Evolutionary conservation across 2,329 filamentous ascomycete genomes (phyloP).

Genomic region (Coniella lustricola): DNA sequence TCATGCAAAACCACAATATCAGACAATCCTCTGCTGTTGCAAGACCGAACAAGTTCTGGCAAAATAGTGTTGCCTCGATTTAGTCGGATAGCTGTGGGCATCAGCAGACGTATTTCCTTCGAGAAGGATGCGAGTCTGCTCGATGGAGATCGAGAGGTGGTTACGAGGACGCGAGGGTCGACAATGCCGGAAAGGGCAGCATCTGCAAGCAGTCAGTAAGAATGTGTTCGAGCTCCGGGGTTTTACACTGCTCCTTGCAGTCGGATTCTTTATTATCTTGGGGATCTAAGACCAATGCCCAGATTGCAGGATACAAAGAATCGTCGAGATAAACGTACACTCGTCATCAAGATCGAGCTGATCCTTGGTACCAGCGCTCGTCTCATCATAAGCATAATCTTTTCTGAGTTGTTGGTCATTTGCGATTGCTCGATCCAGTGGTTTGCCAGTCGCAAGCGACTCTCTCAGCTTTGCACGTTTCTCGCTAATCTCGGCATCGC

Average conservation of each 20-base stretch:
- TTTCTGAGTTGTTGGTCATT: constrained; percentile 78
- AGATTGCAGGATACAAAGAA: background rate
- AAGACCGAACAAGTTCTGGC: constrained; percentile 75
- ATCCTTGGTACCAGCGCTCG: constrained; percentile 61
- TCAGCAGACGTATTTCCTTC: constrained; percentile 63
- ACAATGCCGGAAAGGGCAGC: constrained; percentile 82
- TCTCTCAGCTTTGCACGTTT: constrained; percentile 82
- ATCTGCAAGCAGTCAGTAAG: constrained; percentile 13
- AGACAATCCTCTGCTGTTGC: constrained; percentile 70
- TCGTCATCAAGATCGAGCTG: constrained; percentile 78
- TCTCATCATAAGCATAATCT: constrained; percentile 93
- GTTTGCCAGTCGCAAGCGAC: constrained; percentile 82
- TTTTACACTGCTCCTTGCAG: background rate
- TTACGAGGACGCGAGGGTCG: constrained; percentile 82
- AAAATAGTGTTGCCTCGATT: constrained; percentile 90
- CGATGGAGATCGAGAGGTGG: constrained; percentile 83
- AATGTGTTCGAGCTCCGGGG: background rate
- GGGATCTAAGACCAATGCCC: background rate
- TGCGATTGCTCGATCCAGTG: constrained; percentile 72
- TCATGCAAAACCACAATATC: constrained; percentile 88
- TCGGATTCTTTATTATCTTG: too few relatives aligned
- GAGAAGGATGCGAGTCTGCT: constrained; percentile 81
- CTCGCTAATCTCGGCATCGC: constrained; percentile 87
- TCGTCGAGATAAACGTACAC: constrained; percentile 40
- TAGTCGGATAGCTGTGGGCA: constrained; percentile 79